Base-by-base conservation (phyloP, 108 stramenopile genomes). In the Nitzschia palea region DNA sequence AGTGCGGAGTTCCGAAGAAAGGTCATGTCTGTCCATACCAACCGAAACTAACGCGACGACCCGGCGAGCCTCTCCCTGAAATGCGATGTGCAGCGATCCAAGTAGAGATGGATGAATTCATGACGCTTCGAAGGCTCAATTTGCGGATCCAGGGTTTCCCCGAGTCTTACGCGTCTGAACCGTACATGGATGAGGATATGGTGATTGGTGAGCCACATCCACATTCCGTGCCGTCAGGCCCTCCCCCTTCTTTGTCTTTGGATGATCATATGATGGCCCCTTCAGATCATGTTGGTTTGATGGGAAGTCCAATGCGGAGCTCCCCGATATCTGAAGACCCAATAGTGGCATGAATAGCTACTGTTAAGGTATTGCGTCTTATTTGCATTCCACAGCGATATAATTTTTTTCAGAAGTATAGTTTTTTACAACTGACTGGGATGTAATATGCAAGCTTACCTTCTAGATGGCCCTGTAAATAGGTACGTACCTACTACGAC, bases 11-110 rank as follows among this genome's bases (percentile, higher is more conserved):
- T 14, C 95, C 95, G 26, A 96, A 96, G 58, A 93, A 93, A 59
- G 95, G 95, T 14, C 95, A 96, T 77, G 78, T 93, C 26, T 96
- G 95, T 82, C 95, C 95, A 4, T 96, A 96, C 70, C 91, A 96
- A 67, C 91, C 95, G 6, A 89, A 89, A 57, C 64, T 96, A 48
- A 90, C 90, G 44, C 78, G 90, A 29, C 77, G 80, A 51, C 74
- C 90, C n/a, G 88, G 86, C 29, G 90, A 90, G 28, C 87, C 88
- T 14, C 68, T 80, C 15, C 94, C 94, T 8, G 89, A 90, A 48
- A 90, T 86, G 85, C 85, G 86, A 63, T 82, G 80, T 67, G 90
- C 88, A 32, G 87, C 86, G 23, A 86, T 90, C 37, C 93, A 94
- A 64, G 93, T 94, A 18, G 93, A 94, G 66, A 89, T 91, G 88